These are phyloP conservation scores for Piper longum DNA, from an alignment of 164 flowering plant genomes.

Conservation along the genomic window DNA sequence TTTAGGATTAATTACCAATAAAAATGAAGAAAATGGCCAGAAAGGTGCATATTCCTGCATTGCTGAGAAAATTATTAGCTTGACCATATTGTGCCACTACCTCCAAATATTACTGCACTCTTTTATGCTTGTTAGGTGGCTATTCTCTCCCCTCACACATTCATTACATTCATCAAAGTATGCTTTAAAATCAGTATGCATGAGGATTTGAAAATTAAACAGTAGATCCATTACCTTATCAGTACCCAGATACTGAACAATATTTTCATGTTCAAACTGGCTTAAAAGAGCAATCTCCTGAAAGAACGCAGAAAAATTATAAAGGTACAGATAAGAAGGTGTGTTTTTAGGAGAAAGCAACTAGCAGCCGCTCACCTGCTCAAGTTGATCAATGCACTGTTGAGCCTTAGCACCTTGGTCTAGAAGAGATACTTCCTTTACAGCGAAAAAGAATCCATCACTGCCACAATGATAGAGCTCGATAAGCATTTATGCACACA, in stretches of 20 bases:
- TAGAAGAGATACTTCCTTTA: conserved; percentile 84
- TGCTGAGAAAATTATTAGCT: too few species aligned
- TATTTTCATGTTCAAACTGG: conserved; percentile 82
- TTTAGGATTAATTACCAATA: too few species aligned
- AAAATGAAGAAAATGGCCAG: too few species aligned
- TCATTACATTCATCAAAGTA: too few species aligned
- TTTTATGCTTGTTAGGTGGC: too few species aligned
- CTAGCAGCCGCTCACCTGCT: conserved; percentile 40
- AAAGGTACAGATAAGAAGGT: background rate
- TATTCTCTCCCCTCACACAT: too few species aligned
- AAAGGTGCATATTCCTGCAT: too few species aligned
- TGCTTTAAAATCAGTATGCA: too few species aligned
- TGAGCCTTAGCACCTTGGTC: conserved; percentile 66
- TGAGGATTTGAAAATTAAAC: too few species aligned
- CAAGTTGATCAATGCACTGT: conserved; percentile 63
- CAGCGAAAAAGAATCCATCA: conserved; percentile 78
- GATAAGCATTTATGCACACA: too few species aligned
- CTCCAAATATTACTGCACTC: too few species aligned
- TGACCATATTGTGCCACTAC: too few species aligned
- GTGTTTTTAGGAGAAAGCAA: background rate
- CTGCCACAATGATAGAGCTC: conserved; percentile 22
- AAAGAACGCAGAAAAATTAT: conserved; percentile 9
- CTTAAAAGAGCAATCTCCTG: conserved; percentile 89
- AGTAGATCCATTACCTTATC: conserved; percentile 36
- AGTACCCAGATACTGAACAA: conserved; percentile 83